Evolutionary conservation across 148 eudicot genomes (phyloP).

Genomic region (Suaeda aralocaspica): DNA sequence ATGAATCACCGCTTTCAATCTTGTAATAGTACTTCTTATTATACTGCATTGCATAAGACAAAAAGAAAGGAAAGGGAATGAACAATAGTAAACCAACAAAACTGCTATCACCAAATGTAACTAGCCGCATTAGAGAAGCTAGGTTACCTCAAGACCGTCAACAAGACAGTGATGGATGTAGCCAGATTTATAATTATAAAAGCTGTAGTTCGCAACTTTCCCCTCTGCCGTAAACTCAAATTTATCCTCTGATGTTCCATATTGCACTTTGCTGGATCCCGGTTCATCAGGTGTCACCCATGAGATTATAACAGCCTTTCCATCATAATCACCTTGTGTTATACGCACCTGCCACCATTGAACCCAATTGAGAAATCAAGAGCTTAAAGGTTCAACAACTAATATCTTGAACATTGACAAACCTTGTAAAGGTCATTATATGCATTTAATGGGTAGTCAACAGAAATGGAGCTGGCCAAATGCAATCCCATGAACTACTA

Average conservation of each 20-base stretch:
- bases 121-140: neutral
- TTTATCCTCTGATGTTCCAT: slow-evolving; percentile 64
- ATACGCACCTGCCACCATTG: slow-evolving; percentile 63
- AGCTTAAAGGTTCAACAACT: neutral
- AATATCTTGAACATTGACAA: neutral
- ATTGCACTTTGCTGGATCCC: slow-evolving; percentile 65
- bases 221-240: slow-evolving; percentile 59
- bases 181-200: slow-evolving; percentile 76
- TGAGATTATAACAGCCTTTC: slow-evolving; percentile 81
- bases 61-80: neutral
- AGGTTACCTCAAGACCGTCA: slow-evolving; percentile 66
- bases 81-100: neutral
- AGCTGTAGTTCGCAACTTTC: slow-evolving; percentile 63
- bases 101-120: no score
- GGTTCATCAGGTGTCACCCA: slow-evolving; percentile 92
- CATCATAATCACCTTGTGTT: slow-evolving; percentile 97
- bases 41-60: slow-evolving; percentile 39
- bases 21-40: slow-evolving; percentile 82
- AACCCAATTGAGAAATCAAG: slow-evolving; percentile 2
- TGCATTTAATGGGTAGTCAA: neutral
- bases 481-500: neutral
- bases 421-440: neutral
- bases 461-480: no score
- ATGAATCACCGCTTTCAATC: slow-evolving; percentile 61
- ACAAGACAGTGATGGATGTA: slow-evolving; percentile 80